Base-by-base conservation (phyloP, 139 green algal species). In the Parachlorella kessleri region DNA sequence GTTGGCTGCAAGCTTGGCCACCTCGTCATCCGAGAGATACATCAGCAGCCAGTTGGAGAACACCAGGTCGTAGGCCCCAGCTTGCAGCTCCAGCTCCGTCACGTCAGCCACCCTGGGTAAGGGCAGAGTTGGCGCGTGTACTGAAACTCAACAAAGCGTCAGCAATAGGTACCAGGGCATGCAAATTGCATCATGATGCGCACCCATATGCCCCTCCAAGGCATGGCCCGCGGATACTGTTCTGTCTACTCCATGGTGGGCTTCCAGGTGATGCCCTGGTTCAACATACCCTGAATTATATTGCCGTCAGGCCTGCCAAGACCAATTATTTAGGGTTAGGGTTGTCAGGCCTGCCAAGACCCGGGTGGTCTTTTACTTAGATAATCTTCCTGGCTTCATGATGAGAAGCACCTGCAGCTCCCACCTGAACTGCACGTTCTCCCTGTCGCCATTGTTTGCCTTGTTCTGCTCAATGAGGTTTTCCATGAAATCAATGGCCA, bases 1-100 rank as follows among this genome's bases (percentile, higher is more conserved):
- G 67, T 87, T 87, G 26, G 38, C 24, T 6, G 89, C 88, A 68
- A 97, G 84, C 35, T 81, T 84, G 75, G 79, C 35, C n/a, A 97
- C 90, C 80, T 98, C 94, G 0, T 73, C 75, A 41, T 98, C 92
- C 0, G 64, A 81, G 8, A 98, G 91, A 77, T 98, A 98, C 94
- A 98, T 98, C 21, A 98, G 87, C 70, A 98, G 90, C 94, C 94
- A 98, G 86, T 98, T 98, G 81, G 89, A 94, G 84, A 98, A 98
- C 5, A 97, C 86, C 26, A 98, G 84, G 73, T 97, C 93, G 40
- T 78, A 83, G 63, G 69, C 77, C 32, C 14, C 65, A 4, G 41
- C 33, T 0, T 78, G 69, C 55, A 91, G 75, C 28, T 89, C 39
- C 78, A 95, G 83, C 80, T 93, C 82, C 14, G 89, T 94, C 0